Percentiles rank a stretch among this genome's conserved stretches.
phyloP scores from a whole-genome alignment of 1,284 basidiomycete species.

The Ceratobasidium papillatum region DNA sequence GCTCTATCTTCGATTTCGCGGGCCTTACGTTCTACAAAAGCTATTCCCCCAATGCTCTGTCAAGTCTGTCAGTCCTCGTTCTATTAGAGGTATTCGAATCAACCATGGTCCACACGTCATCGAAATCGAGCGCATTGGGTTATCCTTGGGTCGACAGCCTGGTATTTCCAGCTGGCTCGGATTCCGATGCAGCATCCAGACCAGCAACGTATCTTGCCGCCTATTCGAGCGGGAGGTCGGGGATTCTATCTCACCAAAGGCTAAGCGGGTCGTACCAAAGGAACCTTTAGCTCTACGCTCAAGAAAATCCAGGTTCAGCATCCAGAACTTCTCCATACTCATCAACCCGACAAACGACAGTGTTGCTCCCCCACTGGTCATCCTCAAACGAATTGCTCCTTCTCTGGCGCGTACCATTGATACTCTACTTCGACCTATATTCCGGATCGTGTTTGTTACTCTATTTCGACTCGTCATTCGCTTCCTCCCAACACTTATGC shows the following conservation, averaged over 20 bases:
- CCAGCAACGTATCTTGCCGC: slow-evolving; percentile 13
- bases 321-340: slow-evolving; percentile 40
- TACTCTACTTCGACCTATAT: slow-evolving; percentile 64
- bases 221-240: background rate
- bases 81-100: slow-evolving; percentile 76
- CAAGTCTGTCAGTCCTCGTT: slow-evolving; percentile 67
- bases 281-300: slow-evolving; percentile 15
- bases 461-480: slow-evolving; percentile 62
- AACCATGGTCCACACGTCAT: slow-evolving; percentile 62
- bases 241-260: background rate
- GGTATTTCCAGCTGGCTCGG: slow-evolving; percentile 44
- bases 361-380: slow-evolving; percentile 38
- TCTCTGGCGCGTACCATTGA: slow-evolving; percentile 40
- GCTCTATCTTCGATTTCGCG: slow-evolving; percentile 29
- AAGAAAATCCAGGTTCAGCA: slow-evolving; percentile 38
- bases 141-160: slow-evolving; percentile 59
- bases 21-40: slow-evolving; percentile 32
- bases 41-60: slow-evolving; percentile 34
- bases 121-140: slow-evolving; percentile 72
- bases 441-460: slow-evolving; percentile 64
- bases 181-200: slow-evolving; percentile 41
- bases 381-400: slow-evolving; percentile 39
- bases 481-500: slow-evolving; percentile 69
- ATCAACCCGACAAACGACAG: slow-evolving; percentile 31
- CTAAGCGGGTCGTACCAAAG: background rate